A percentile compares a stretch with the other conserved stretches of the same genome.
Conservation (phyloP, 768 basidiomycete species). For the Boletus barrowsii region DNA sequence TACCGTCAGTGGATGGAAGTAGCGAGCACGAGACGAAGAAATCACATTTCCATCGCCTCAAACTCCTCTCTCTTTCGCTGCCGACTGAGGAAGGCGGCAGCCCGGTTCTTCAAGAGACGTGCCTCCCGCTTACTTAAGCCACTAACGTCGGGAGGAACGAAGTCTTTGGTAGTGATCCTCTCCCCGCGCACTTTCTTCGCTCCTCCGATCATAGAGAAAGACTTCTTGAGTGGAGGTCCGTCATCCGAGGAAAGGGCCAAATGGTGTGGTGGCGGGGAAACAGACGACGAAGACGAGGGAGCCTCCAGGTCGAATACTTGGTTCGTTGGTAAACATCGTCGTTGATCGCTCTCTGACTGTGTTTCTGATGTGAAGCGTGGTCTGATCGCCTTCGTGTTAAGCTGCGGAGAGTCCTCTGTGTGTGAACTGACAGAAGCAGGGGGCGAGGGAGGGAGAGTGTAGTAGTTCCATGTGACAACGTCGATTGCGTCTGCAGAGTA, state of each 20-base stretch:
- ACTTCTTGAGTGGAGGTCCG: slow-evolving; percentile 29
- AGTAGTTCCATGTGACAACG: slow-evolving; percentile 46
- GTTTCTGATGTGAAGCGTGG: slow-evolving; percentile 47
- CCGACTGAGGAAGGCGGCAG: slow-evolving; percentile 86
- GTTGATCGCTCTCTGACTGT: slow-evolving; percentile 42
- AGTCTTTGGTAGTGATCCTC: slow-evolving; percentile 69
- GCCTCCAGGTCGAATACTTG: slow-evolving; percentile 63
- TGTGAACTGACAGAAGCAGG: slow-evolving; percentile 45
- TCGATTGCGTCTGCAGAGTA: slow-evolving; percentile 37
- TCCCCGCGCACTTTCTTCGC: slow-evolving; percentile 50
- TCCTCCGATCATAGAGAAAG: slow-evolving; percentile 45
- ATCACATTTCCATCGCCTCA: slow-evolving; percentile 86
- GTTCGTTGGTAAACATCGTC: slow-evolving; percentile 63
- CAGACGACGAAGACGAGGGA: slow-evolving; percentile 34
- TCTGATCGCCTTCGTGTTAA: slow-evolving; percentile 47
- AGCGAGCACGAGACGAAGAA: slow-evolving; percentile 23
- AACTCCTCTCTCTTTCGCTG: slow-evolving; percentile 93
- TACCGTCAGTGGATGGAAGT: slow-evolving; percentile 17
- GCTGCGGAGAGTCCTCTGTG: slow-evolving; percentile 44
- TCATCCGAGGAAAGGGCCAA: slow-evolving; percentile 35
- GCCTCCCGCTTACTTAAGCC: slow-evolving; percentile 90
- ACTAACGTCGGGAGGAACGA: slow-evolving; percentile 83
- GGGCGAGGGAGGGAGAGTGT: slow-evolving; percentile 48
- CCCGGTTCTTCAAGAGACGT: slow-evolving; percentile 87
- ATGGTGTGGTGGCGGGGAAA: slow-evolving; percentile 31